Conservation (phyloP, 2,329 filamentous ascomycete species). For the Trichoderma gracile region DNA sequence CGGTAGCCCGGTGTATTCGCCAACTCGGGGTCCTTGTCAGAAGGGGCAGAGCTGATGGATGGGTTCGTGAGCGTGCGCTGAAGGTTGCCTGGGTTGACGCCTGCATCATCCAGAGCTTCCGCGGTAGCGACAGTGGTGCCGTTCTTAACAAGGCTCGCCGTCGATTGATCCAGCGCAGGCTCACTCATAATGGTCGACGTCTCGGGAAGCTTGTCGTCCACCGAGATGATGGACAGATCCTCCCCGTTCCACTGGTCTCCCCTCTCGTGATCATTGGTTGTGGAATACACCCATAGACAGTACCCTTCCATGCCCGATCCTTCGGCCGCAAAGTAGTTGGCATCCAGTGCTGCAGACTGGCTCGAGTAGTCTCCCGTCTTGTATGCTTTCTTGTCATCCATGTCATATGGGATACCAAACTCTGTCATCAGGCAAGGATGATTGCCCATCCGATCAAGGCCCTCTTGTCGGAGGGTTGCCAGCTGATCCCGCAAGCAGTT, state of each 20-base stretch:
- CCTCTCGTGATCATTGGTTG: conserved; percentile 79
- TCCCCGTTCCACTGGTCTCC: conserved; percentile 98
- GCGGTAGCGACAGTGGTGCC: conserved; percentile 34
- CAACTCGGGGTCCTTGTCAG: conserved; percentile 56
- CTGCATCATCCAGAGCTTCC: conserved; percentile 53
- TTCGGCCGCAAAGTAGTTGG: conserved; percentile 92
- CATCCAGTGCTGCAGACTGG: conserved; percentile 89
- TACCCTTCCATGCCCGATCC: conserved; percentile 81
- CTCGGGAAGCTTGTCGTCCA: conserved; percentile 71
- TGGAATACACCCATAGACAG: conserved; percentile 84
- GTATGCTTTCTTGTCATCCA: conserved; percentile 96
- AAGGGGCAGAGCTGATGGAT: conserved; percentile 61
- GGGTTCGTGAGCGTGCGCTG: conserved; percentile 69
- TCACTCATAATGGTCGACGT: conserved; percentile 51
- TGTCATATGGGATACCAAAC: conserved; percentile 97
- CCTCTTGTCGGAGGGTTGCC: conserved; percentile 78
- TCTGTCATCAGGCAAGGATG: conserved; percentile 91
- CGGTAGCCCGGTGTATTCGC: conserved; percentile 73
- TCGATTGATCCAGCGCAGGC: conserved; percentile 46
- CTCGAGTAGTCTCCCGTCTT: conserved; percentile 93
- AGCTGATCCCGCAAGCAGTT: conserved; percentile 92
- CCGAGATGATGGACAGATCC: conserved; percentile 85
- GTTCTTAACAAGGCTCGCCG: conserved; percentile 41
- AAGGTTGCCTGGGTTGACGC: conserved; percentile 73
- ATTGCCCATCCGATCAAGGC: conserved; percentile 80